Evolutionary conservation across 108 stramenopile species (phyloP), one percentile per base, ranked within the genome.

Genomic region (Asterionellopsis glacialis): DNA sequence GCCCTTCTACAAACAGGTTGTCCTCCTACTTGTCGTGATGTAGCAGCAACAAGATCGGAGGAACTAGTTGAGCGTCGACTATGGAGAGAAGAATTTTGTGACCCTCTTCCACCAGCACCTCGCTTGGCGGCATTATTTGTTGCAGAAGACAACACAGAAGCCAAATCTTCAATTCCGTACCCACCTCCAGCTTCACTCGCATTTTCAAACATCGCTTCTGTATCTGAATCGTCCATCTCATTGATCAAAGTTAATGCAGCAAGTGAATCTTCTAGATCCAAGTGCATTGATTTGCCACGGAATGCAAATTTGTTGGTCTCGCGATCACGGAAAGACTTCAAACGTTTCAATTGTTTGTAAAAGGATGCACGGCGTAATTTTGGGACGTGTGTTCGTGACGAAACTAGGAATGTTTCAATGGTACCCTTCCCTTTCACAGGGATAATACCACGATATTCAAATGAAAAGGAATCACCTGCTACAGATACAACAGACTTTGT

Each of bases 401-500:
- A 21, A 2, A 48, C 4, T 5, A 48, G 9, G 9, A 48, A 61
- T 38, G 61, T 61, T 33, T 61, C 51, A 9, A 61, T 4, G 18
- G n/a, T 1, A 4, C 61, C 61, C 9, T 50, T 61, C 6, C 61
- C 61, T 38, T 61, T 61, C 3, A 61, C 61, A 13, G 47, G 23
- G 16, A 61, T 39, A 7, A 48, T 9, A 21, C 47, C 47, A 7
- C 47, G 47, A 16, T 48, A 19, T 21, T 48, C 47, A 16, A 21
- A 48, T 2, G 21, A 48, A 48, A 48, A 48, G 21, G 16, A 16
- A 4, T 48, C 47, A 19, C 21, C 21, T 1, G 21, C 19, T 21
- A 48, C 5, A 5, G 16, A 16, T 4, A 21, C 47, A 9, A 48
- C 47, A 1, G 16, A 21, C 9, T 16, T 16, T 9, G 47, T 48